phyloP scores from a whole-genome alignment of 495 filamentous ascomycete species.

The Penicillium ucsense region DNA sequence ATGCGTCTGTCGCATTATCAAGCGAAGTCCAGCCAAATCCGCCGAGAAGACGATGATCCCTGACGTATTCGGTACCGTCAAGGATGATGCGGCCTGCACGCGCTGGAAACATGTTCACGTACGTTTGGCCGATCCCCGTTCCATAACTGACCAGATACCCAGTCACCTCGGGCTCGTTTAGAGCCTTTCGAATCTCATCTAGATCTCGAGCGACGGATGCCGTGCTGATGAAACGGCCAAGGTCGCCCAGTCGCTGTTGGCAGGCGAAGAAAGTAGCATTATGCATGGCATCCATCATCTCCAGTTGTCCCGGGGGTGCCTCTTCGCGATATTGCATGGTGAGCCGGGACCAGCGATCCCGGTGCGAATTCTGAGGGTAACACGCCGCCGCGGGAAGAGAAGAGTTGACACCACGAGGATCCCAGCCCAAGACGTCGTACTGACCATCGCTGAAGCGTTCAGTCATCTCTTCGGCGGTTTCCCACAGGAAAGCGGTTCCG shows the following conservation, averaged over 20 bases:
- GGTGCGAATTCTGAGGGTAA: constrained; percentile 6
- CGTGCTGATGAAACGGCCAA: constrained; percentile 13
- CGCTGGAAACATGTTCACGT: constrained; percentile 13
- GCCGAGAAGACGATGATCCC: constrained; percentile 8
- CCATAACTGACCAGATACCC: constrained; percentile 14
- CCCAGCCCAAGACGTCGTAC: constrained; percentile 11
- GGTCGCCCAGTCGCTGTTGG: constrained; percentile 7
- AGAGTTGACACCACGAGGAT: constrained; percentile 11
- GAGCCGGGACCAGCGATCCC: constrained; percentile 9
- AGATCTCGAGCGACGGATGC: constrained; percentile 11
- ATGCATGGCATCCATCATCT: constrained; percentile 10
- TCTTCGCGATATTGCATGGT: constrained; percentile 6
- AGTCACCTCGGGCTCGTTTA: constrained; percentile 8
- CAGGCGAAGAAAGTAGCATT: constrained; percentile 13
- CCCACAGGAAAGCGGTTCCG: constrained; percentile 6
- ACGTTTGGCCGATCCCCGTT: constrained; percentile 11
- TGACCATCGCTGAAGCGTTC: constrained; percentile 10
- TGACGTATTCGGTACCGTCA: constrained; percentile 12
- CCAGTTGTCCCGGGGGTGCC: constrained; percentile 1
- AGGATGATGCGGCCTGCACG: constrained; percentile 10
- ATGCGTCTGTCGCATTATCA: constrained; percentile 11
- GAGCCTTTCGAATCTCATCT: constrained; percentile 9
- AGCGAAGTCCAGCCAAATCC: constrained; percentile 13
- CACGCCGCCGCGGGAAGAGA: constrained; percentile 8
- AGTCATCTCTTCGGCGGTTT: constrained; percentile 7